Evolutionary conservation across 306 rosid genomes (phyloP).

Genomic region (Vicia sativa): DNA sequence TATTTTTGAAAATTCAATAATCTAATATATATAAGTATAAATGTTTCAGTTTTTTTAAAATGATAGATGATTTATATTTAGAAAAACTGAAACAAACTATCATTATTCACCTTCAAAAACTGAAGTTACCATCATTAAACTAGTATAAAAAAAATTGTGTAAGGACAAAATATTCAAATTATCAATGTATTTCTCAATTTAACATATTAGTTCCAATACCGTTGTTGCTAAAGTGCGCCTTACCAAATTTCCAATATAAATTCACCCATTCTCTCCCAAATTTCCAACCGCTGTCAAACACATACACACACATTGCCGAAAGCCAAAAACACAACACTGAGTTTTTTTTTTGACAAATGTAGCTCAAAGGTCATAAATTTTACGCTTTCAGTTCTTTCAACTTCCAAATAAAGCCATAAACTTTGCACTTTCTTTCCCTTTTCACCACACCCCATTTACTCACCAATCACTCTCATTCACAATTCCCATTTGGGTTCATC

Average conservation of each 20-base stretch:
- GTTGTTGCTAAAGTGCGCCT: neutral
- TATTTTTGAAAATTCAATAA: no score
- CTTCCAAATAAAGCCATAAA: conserved; percentile 43
- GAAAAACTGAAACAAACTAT: no score
- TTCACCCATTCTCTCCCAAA: conserved; percentile 4
- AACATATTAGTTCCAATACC: no score
- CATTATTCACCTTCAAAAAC: no score
- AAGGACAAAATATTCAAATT: no score
- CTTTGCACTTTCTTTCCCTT: conserved; percentile 34
- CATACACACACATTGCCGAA: conserved; percentile 26
- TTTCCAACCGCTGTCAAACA: conserved; percentile 33
- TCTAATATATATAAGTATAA: no score
- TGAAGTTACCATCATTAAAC: no score
- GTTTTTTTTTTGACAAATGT: conserved; percentile 36
- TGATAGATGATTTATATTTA: no score
- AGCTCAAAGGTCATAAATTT: conserved; percentile 42
- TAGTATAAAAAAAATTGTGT: no score
- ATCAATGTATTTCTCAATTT: no score
- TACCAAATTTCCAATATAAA: conserved; percentile 14
- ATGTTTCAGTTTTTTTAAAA: no score
- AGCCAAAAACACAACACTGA: conserved; percentile 29
- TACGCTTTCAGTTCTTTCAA: conserved; percentile 29
- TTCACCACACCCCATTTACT: neutral
- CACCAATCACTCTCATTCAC: neutral
- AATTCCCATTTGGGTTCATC: conserved; percentile 36